Percentiles rank a stretch among this genome's conserved stretches.
These are phyloP conservation scores for Nicotiana paniculata DNA, from an alignment of 257 asterid species.

Conservation along the genomic window DNA sequence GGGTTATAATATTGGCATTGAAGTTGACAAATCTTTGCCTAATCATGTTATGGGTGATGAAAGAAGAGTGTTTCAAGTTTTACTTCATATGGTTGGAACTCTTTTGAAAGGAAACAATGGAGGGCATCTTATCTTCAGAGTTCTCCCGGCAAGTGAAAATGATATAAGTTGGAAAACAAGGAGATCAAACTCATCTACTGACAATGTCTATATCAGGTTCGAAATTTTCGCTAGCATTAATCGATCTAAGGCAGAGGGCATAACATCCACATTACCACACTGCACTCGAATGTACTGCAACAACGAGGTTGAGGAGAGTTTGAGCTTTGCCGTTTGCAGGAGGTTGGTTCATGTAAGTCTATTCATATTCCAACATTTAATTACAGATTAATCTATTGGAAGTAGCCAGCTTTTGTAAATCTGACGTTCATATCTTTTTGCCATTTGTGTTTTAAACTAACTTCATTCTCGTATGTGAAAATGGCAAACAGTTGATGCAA, in stretches of 20 bases:
- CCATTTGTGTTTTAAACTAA: background rate
- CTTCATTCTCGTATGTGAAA: background rate
- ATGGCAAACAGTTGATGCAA: slow-evolving; percentile 74
- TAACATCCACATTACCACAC: slow-evolving; percentile 13
- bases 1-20: slow-evolving; percentile 53
- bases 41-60: slow-evolving; percentile 90
- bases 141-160: slow-evolving; percentile 39
- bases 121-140: slow-evolving; percentile 51
- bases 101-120: slow-evolving; percentile 48
- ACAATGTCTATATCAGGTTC: slow-evolving; percentile 39
- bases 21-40: slow-evolving; percentile 68
- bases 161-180: slow-evolving; percentile 60
- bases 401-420: background rate
- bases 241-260: slow-evolving; percentile 23
- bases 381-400: background rate
- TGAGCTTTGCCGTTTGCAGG: slow-evolving; percentile 83
- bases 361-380: background rate
- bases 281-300: slow-evolving; percentile 26
- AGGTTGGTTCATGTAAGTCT: slow-evolving; percentile 76
- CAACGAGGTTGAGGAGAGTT: slow-evolving; percentile 49
- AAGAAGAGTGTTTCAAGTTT: slow-evolving; percentile 72
- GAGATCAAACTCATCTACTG: slow-evolving; percentile 57
- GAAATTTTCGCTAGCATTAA: slow-evolving; percentile 48
- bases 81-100: slow-evolving; percentile 83
- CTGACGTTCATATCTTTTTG: background rate